Evolutionary conservation across 306 rosid species (phyloP).

Genomic region (Rosa rugosa): DNA sequence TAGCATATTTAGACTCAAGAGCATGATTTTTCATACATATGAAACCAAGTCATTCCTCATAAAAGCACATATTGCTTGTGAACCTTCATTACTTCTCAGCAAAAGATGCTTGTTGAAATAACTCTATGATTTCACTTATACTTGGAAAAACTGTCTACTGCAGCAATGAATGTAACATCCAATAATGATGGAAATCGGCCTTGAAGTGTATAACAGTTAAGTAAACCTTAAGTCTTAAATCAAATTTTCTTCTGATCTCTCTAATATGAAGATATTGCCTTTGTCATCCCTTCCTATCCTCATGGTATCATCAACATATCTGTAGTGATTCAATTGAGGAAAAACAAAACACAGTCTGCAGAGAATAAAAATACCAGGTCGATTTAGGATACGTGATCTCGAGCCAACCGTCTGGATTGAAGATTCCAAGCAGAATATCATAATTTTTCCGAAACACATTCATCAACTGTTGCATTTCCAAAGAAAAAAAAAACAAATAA

Average conservation of each 20-base stretch:
- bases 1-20: neutral
- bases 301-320: slow-evolving; percentile 74
- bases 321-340: slow-evolving; percentile 34
- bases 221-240: neutral
- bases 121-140: neutral
- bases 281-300: slow-evolving; percentile 85
- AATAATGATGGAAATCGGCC: neutral
- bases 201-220: neutral
- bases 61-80: neutral
- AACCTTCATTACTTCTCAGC: neutral
- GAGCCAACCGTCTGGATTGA: slow-evolving; percentile 95
- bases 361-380: neutral
- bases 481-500: slow-evolving; percentile 16
- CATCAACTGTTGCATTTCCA: slow-evolving; percentile 57
- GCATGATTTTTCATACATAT: neutral
- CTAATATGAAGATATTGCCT: slow-evolving; percentile 72
- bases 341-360: slow-evolving; percentile 1
- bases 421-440: slow-evolving; percentile 70
- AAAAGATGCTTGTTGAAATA: neutral
- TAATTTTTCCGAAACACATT: slow-evolving; percentile 69
- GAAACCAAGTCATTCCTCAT: neutral
- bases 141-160: neutral
- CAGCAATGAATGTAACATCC: neutral
- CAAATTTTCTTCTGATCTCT: slow-evolving; percentile 44
- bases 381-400: slow-evolving; percentile 85